Percentiles rank a stretch among this genome's conserved stretches.
Evolutionary conservation across 1,139 yeast species (phyloP).

Genomic region (Pichia inconspicua): DNA sequence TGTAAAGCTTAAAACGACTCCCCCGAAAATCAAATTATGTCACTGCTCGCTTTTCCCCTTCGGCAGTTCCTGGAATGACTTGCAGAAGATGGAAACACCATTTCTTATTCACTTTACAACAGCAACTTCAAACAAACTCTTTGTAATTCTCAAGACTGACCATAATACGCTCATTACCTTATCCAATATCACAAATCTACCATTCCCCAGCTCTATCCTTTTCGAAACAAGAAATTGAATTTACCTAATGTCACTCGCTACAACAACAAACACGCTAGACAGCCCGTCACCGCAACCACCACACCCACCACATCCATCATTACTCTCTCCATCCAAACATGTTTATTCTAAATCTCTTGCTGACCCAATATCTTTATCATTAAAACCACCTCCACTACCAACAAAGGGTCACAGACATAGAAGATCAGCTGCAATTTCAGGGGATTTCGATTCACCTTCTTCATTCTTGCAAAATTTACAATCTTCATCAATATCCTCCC

Average conservation of each 20-base stretch:
- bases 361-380: conserved; percentile 11
- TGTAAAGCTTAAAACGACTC: too few species aligned
- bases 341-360: conserved; percentile 2
- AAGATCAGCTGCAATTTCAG: conserved; percentile 67
- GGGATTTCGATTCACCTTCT: conserved; percentile 48
- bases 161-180: too few species aligned
- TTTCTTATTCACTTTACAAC: too few species aligned
- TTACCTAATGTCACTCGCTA: neutral
- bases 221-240: too few species aligned
- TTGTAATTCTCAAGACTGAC: too few species aligned
- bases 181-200: too few species aligned
- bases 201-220: too few species aligned
- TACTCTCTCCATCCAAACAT: neutral
- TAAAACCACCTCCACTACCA: conserved; percentile 3
- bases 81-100: too few species aligned
- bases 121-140: too few species aligned
- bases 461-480: conserved; percentile 5
- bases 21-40: too few species aligned
- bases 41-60: too few species aligned
- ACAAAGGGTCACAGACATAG: conserved; percentile 55
- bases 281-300: neutral
- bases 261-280: neutral
- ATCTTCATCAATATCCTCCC: neutral
- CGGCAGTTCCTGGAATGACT: too few species aligned
- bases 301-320: neutral